phyloP scores from a whole-genome alignment of 1,284 basidiomycete species.

The Ceratobasidium sp. region DNA sequence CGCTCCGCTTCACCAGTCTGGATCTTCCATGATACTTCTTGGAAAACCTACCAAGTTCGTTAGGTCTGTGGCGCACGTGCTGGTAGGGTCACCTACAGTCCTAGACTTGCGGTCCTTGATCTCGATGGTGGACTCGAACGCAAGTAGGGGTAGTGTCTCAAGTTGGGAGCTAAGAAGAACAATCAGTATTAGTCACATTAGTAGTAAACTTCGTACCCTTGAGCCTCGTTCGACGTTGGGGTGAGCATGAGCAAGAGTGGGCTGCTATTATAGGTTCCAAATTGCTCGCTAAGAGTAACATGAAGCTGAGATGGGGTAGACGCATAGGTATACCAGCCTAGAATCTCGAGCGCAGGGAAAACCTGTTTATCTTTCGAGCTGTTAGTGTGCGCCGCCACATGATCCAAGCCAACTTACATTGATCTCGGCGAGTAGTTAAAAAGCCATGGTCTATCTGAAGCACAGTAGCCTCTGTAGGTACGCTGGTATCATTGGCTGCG shows the following conservation, averaged over 20 bases:
- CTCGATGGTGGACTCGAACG: constrained; percentile 89
- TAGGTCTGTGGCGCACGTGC: neutral
- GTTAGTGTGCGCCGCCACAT: constrained; percentile 28
- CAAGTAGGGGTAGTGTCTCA: constrained; percentile 82
- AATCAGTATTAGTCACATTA: neutral
- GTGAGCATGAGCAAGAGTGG: constrained; percentile 76
- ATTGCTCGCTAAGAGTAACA: constrained; percentile 86
- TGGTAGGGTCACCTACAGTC: constrained; percentile 54
- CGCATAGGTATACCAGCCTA: constrained; percentile 96
- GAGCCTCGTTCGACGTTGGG: constrained; percentile 49
- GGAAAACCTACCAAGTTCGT: constrained; percentile 62
- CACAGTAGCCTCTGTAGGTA: constrained; percentile 55
- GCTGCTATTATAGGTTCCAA: constrained; percentile 75
- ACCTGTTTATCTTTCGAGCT: constrained; percentile 87
- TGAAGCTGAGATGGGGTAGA: constrained; percentile 75
- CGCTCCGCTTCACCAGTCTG: constrained; percentile 98
- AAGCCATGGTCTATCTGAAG: constrained; percentile 80
- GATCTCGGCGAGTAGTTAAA: constrained; percentile 82
- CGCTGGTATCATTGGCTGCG: constrained; percentile 52
- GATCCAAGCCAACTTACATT: constrained; percentile 72
- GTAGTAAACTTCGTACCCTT: constrained; percentile 31
- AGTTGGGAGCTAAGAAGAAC: constrained; percentile 66
- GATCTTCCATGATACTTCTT: constrained; percentile 84
- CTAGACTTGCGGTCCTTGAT: constrained; percentile 79
- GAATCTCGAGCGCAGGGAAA: constrained; percentile 94